These are phyloP conservation scores for Blastobotrys persicus DNA, from an alignment of 1,139 yeast species.

Conservation along the genomic window DNA sequence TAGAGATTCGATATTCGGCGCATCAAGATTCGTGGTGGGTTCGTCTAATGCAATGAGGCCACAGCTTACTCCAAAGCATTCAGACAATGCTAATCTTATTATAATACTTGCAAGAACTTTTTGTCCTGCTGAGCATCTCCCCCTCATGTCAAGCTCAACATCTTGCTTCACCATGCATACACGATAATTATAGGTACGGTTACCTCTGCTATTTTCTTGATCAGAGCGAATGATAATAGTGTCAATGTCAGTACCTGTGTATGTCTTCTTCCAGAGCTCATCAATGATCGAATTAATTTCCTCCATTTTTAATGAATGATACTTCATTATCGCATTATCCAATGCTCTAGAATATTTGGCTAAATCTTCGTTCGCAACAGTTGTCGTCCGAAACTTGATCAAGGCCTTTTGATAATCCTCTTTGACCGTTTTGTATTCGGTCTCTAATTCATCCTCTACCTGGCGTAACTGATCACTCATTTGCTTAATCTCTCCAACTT, in stretches of 20 bases:
- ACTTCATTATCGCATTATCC: conserved; percentile 91
- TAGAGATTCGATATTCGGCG: conserved; percentile 81
- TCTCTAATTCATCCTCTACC: conserved; percentile 60
- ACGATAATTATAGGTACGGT: conserved; percentile 79
- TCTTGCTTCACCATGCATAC: conserved; percentile 95
- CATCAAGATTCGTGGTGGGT: conserved; percentile 94
- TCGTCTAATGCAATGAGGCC: conserved; percentile 96
- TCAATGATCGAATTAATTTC: conserved; percentile 86
- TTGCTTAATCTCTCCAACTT: conserved; percentile 82
- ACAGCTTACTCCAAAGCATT: conserved; percentile 91
- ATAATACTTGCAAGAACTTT: conserved; percentile 91
- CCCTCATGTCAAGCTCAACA: conserved; percentile 94
- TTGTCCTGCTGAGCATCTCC: conserved; percentile 98
- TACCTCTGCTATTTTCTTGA: conserved; percentile 56
- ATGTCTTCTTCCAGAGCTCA: conserved; percentile 91
- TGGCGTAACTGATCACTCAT: conserved; percentile 62
- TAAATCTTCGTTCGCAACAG: conserved; percentile 80
- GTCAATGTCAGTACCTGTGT: conserved; percentile 94
- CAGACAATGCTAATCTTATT: conserved; percentile 88
- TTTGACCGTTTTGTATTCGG: conserved; percentile 71
- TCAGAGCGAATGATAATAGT: conserved; percentile 85
- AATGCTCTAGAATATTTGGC: conserved; percentile 79
- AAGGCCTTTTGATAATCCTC: conserved; percentile 64
- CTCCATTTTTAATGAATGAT: conserved; percentile 86
- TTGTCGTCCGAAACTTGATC: conserved; percentile 72